Percentiles rank a stretch among this genome's conserved stretches.
These are phyloP conservation scores for Chalciporus sp. DNA, from an alignment of 1,284 basidiomycete genomes.

Conservation along the genomic window DNA sequence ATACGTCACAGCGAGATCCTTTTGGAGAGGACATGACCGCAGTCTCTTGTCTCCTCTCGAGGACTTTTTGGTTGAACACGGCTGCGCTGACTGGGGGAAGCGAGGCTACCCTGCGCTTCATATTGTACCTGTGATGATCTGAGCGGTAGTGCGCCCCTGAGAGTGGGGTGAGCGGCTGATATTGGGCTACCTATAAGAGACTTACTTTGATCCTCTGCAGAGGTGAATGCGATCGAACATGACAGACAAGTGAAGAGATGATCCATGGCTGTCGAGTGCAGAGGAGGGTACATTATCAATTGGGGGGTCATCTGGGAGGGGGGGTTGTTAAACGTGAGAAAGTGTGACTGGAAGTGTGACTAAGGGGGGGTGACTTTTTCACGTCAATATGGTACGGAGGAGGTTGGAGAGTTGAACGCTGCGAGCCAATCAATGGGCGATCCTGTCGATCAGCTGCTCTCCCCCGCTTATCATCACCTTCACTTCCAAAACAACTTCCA, in stretches of 20 bases:
- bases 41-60: constrained; percentile 75
- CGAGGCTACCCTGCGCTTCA: constrained; percentile 93
- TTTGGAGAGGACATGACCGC: constrained; percentile 67
- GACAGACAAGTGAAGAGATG: constrained; percentile 86
- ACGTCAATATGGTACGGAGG: constrained; percentile 13
- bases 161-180: not conserved
- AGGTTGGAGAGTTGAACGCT: constrained; percentile 33
- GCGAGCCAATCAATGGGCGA: constrained; percentile 57
- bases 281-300: constrained; percentile 16
- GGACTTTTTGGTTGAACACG: constrained; percentile 91
- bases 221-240: constrained; percentile 88
- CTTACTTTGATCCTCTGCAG: constrained; percentile 85
- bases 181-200: constrained; percentile 13
- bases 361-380: constrained; percentile 11
- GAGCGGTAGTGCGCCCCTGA: constrained; percentile 88
- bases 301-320: not conserved
- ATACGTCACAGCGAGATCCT: constrained; percentile 74
- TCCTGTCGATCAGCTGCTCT: constrained; percentile 68
- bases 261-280: constrained; percentile 44
- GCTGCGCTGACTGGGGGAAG: constrained; percentile 83
- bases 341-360: constrained; percentile 25
- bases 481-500: constrained; percentile 39
- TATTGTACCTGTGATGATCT: constrained; percentile 97
- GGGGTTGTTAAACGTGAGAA: constrained; percentile 13
- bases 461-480: constrained; percentile 58